Conservation (phyloP, 2,329 filamentous ascomycete species). For the Chaetomium globosum region DNA sequence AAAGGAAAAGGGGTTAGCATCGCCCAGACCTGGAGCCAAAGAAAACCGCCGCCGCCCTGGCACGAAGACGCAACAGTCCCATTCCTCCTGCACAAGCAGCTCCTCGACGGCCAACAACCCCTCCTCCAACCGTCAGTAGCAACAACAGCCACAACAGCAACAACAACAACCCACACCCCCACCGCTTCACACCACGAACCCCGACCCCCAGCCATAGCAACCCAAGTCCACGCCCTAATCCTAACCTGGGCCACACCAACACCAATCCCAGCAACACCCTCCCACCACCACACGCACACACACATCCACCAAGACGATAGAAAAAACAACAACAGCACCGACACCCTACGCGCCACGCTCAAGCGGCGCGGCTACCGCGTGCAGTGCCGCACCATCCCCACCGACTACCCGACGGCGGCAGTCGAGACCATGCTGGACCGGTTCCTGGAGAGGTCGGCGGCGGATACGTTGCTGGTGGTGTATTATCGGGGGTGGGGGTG, state of each 20-base stretch:
- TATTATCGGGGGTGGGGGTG: constrained; percentile 33
- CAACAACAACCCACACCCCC: constrained; percentile 16
- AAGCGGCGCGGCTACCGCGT: constrained; percentile 33
- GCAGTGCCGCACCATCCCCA: constrained; percentile 29
- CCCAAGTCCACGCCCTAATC: constrained; percentile 31
- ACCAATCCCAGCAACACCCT: background rate
- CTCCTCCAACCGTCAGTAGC: background rate
- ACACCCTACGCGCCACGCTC: constrained; percentile 28
- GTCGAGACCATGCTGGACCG: constrained; percentile 32
- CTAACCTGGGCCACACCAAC: constrained; percentile 29
- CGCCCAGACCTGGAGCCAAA: background rate
- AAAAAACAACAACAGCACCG: constrained; percentile 19
- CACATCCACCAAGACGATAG: background rate
- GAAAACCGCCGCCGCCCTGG: background rate
- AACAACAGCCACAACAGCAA: background rate
- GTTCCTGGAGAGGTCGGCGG: constrained; percentile 22
- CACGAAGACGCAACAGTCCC: constrained; percentile 5
- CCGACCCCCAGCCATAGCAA: constrained; percentile 11
- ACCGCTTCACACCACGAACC: constrained; percentile 1
- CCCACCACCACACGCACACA: background rate
- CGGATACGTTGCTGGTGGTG: constrained; percentile 26
- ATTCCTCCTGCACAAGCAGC: constrained; percentile 9
- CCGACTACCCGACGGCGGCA: constrained; percentile 32
- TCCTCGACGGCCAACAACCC: background rate
- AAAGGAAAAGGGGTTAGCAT: constrained; percentile 5